A percentile compares a stretch with the other conserved stretches of the same genome.
phyloP scores from a whole-genome alignment of 2,329 filamentous ascomycete genomes.

The Claviceps africana region DNA sequence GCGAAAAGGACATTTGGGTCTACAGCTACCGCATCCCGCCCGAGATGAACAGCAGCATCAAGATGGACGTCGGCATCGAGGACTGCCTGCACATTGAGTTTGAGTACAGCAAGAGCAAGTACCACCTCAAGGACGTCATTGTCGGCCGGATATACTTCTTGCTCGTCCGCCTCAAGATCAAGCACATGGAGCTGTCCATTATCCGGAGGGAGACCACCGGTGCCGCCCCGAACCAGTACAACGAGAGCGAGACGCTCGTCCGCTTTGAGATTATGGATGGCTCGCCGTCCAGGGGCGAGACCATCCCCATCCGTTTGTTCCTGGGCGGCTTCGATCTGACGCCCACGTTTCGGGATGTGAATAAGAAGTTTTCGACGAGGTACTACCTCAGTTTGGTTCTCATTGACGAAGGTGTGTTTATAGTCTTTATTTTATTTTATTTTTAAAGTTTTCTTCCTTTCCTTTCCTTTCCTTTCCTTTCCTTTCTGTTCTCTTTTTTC shows the following conservation, averaged over 20 bases:
- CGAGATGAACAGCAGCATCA: slow-evolving; percentile 96
- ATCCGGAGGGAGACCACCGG: slow-evolving; percentile 95
- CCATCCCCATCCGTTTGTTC: slow-evolving; percentile 93
- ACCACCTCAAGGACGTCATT: slow-evolving; percentile 97
- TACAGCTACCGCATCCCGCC: slow-evolving; percentile 97
- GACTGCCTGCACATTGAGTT: slow-evolving; percentile 99
- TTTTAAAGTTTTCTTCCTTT: no score
- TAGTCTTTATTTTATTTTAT: no score
- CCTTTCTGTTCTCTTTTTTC: not conserved
- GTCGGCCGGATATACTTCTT: slow-evolving; percentile 98
- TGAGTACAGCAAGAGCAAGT: slow-evolving; percentile 98
- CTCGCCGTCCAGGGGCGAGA: slow-evolving; percentile 86
- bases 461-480: not conserved
- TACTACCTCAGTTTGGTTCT: slow-evolving; percentile 95
- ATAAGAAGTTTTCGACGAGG: slow-evolving; percentile 98
- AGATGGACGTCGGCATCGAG: slow-evolving; percentile 99
- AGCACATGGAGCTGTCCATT: slow-evolving; percentile 98
- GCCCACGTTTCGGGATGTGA: slow-evolving; percentile 96
- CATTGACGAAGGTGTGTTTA: slow-evolving; percentile 69
- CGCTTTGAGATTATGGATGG: slow-evolving; percentile 99
- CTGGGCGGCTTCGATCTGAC: slow-evolving; percentile 94
- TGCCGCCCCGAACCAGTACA: slow-evolving; percentile 95
- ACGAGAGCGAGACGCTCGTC: slow-evolving; percentile 95
- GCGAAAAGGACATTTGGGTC: slow-evolving; percentile 99
- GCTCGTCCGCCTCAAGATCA: slow-evolving; percentile 93